Evolutionary conservation across 1,284 basidiomycete species (phyloP), one percentile per base, ranked within the genome.

Genomic region (Schizopora paradoxa): DNA sequence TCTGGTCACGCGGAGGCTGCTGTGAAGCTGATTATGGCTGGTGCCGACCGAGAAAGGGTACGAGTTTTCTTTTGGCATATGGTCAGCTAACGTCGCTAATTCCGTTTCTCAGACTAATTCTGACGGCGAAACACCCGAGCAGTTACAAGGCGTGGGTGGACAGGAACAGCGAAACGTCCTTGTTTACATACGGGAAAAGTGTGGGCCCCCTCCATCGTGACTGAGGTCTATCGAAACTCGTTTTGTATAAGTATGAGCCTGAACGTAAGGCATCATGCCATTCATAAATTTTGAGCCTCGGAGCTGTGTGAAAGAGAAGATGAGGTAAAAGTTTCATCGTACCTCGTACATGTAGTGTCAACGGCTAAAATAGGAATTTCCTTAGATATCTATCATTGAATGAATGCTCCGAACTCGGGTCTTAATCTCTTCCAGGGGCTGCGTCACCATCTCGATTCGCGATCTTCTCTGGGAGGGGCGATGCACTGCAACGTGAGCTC

Each of bases 1-100:
- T 92, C 87, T 47, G 93, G 83, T 6, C 89, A 96, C 59, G 93
- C 89, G 21, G 85, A 91, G 61, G 86, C 82, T 5, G 93, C 92
- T 5, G 88, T 92, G 1, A 67, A 85, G 38, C 73, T 97, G 41
- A 93, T 97, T 49, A 89, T 94, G 61, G 92, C 91, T 34, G 93
- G 93, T 13, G 92, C 92, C 5, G 93, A 96, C 70, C 81, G 93
- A 26, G 77, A 77, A 53, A 74, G 90, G 57, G 91, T 93, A 64
- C 61, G 88, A 63, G 5, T 8, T 21, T 14, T 19, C n/a, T 49
- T 23, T 21, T 23, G 32, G 23, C 29, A 33, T 19, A 2, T 37
- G 18, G 40, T 48, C 41, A 44, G 13, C 38, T 25, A 29, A 1
- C 36, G 7, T 42, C n/a, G 14, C 28, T 38, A 13, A 27, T 22